Evolutionary conservation across 2,329 filamentous ascomycete genomes (phyloP), one percentile per base, ranked within the genome.

Genomic region (Hypoxylon sp.): DNA sequence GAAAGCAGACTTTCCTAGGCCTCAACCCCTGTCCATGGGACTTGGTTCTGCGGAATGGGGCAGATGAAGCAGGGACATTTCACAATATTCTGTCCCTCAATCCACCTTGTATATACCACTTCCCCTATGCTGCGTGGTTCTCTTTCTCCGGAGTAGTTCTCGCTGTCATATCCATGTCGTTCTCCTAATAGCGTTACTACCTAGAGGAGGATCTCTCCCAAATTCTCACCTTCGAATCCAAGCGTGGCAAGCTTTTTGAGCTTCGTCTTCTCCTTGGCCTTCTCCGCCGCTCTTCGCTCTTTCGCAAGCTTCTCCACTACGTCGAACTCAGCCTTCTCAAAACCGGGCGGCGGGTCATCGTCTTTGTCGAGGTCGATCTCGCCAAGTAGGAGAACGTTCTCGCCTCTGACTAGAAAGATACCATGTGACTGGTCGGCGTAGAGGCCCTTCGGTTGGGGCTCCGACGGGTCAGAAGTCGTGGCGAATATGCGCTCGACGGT

Each of bases 351-450:
- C 13, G 94, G 86, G 65, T 97, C 91, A 80, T 99, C 96, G 81
- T 99, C 96, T 77, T 92, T 94, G 84, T 99, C 96, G 25, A 99
- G 89, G 79, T 99, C 96, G 76, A 99, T 97, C 82, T 98, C 97
- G 40, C 96, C 96, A 17, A 98, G 87, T 49, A 99, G 85, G 57
- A 97, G 86, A n/a, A 99, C 96, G 80, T 99, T 99, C 83, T 99
- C 96, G 73, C 96, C 96, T 66, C 96, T 88, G 50, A 99, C 93
- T 37, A 98, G 88, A 82, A 96, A 98, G 70, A 97, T 90, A 55
- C 96, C 96, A 64, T 94, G 90, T 10, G 90, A 86, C 67, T 97
- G 88, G 79, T 99, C 96, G 68, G 94, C 93, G 79, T 94, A 98
- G 57, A 97, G 79, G 10, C 85, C 85, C 33, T 79, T 77, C 74